Evolutionary conservation across 2,329 filamentous ascomycete species (phyloP), one percentile per base, ranked within the genome.

Genomic region (Beauveria pseudobassiana): DNA sequence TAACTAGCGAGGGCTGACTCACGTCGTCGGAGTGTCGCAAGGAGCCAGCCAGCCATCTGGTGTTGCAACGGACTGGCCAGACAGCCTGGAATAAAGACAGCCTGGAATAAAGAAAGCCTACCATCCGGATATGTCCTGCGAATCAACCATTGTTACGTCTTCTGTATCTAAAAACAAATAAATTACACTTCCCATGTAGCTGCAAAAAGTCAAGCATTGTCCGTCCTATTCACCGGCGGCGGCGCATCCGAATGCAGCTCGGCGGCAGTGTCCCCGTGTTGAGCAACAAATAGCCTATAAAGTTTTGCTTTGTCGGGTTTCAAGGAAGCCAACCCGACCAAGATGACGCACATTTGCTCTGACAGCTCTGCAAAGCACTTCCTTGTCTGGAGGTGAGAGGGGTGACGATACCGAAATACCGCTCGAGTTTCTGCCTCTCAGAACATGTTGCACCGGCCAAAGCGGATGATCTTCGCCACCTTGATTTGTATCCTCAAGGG

Each of bases 391-490:
- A 14, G 42, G n/a, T 1, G 24, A 30, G 18, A 48, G 54, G 1
- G 26, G 28, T 5, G 54, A 30, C 42, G 20, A 18, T 14, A n/a
- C 9, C 12, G 54, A 34, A 10, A 40, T 48, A 1, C 42, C 43
- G 6, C 20, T 18, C 22, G 45, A 16, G 28, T 16, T 3, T 56
- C 42, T 46, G 40, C 40, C 40, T 30, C 5, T 14, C 3, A 57
- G 14, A 9, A 57, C n/a, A 1, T 48, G 14, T 40, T 69, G 67
- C 10, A 70, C 67, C 1, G 69, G 63, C 67, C 67, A 70, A 6
- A 70, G 40, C 8, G 65, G 66, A 52, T 70, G 69, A 2, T 26
- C 56, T 3, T 68, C 58, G 0, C 66, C 65, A 3, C 62, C 53
- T 3, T 42, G 16, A 4, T 64, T 52, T 10, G 67, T 62, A 2